Base-by-base conservation (phyloP, 148 eudicot genomes). In the Camellia sinensis region DNA sequence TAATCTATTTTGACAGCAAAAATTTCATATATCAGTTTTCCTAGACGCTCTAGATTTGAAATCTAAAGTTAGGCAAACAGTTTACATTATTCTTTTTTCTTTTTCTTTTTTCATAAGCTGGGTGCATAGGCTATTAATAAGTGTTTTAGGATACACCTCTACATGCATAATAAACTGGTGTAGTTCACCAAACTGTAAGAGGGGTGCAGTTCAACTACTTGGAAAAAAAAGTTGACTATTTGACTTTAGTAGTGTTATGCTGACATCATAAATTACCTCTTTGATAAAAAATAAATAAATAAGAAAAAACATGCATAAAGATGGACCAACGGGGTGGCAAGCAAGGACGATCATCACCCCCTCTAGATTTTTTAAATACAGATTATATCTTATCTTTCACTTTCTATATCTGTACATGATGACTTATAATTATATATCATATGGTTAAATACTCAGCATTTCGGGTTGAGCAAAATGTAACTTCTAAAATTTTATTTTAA, bases 161-260 rank as follows among this genome's bases (percentile, higher is more conserved):
- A 53, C 19, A 5, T 76, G 9, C 37, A 75, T 61, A 52, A 66
- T 74, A 59, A 74, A 57, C 43, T 53, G 52, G 46, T 73, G 7
- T 4, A 46, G 79, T 22, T 76, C 59, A 76, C 79, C 79, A 76
- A 76, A 76, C 54, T 13, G 57, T 14, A 63, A 62, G 69, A 46
- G 70, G n/a, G 41, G 56, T 21, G 78, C 56, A 62, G 79, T 46
- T 59, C 79, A 76, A 19, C 69, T 63, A 76, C 79, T 73, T 76
- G 37, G 37, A 29, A 29, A 29, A 29, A 29, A 29, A 50, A 15
- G 8, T 75, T 43, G 40, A 75, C 68, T 75, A 68, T 61, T 76
- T 46, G 53, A 41, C 69, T 19, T 1, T n/a, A 41, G 67, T 48
- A 41, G 19, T 43, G 37, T 57, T 45, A 17, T 45, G 57, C 70